Evolutionary conservation across 164 flowering plant species (phyloP), one percentile per base, ranked within the genome.

Genomic region (Platanus orientalis): DNA sequence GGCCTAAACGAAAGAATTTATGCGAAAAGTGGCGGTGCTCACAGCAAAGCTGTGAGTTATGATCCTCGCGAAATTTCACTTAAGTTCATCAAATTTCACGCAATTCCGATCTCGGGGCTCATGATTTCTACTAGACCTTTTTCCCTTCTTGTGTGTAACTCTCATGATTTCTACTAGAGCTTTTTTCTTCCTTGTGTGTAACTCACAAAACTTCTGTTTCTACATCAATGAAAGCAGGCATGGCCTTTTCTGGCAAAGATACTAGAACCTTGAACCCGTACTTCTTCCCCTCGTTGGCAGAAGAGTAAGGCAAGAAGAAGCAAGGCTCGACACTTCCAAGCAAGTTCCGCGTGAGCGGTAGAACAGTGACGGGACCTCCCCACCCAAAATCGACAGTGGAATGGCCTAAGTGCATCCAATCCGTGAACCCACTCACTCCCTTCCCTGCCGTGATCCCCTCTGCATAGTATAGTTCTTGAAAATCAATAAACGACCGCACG

Each of bases 321-420:
- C 91, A 84, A 12, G 89, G 86, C 75, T 87, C 91, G 0, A 60
- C 60, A 54, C 91, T 81, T 1, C 96, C 93, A 42, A 89, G 80
- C 7, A 87, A 53, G 53, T 78, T 57, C 62, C 72, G 58, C 0
- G 91, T 79, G 24, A 89, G 74, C 0, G 96, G 96, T 58, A 85
- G 58, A 14, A 89, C 86, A 0, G 80, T 77, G 3, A 85, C 88
- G 0, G 96, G 96, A 60, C 88, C 86, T 49, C 89, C 91, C 87
- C 86, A 87, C 17, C 96, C 93, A 45, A 89, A 89, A 65, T 85
- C 96, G 48, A 89, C 84, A 0, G 79, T 73, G 0, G 88, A 81
- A 62, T 89, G 96, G 16, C 96, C 91, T 62, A 89, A 68, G 57
- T 89, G 89, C 44, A 89, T 69, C 91, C 93, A 89, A 39, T 87